Conservation (phyloP, 23 red algal genomes). For the Rhodosorus marinus region DNA sequence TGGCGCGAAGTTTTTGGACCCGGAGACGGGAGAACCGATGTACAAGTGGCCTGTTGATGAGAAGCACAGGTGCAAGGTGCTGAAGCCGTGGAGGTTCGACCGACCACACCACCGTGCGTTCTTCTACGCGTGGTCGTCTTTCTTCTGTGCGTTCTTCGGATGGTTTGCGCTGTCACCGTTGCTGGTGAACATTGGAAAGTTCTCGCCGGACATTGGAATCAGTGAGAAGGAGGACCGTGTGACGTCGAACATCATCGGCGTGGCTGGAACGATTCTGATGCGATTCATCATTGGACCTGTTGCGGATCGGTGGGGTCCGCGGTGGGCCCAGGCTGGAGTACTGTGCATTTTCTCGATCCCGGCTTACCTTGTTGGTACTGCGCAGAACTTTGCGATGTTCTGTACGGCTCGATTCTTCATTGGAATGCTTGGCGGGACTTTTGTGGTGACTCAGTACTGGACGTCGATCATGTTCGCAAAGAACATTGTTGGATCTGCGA, state of each 20-base stretch:
- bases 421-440: slow-evolving; percentile 73
- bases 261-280: slow-evolving; percentile 68
- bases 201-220: slow-evolving; percentile 3
- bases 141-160: slow-evolving; percentile 94
- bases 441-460: slow-evolving; percentile 93
- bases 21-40: background rate
- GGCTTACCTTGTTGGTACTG: slow-evolving; percentile 42
- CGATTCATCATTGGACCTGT: slow-evolving; percentile 57
- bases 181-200: slow-evolving; percentile 5
- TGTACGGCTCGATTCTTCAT: slow-evolving; percentile 77
- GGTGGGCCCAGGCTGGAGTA: slow-evolving; percentile 21
- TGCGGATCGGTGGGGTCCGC: slow-evolving; percentile 74
- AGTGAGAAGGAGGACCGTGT: background rate
- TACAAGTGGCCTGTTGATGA: slow-evolving; percentile 50
- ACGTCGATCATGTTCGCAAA: slow-evolving; percentile 60
- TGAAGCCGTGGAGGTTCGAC: slow-evolving; percentile 12
- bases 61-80: slow-evolving; percentile 10
- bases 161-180: slow-evolving; percentile 90
- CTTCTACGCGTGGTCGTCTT: slow-evolving; percentile 90
- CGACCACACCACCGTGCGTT: slow-evolving; percentile 88
- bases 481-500: slow-evolving; percentile 68
- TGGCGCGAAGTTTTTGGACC: too few relatives aligned
- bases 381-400: slow-evolving; percentile 38
- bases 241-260: slow-evolving; percentile 49
- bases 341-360: slow-evolving; percentile 74